phyloP scores from a whole-genome alignment of 1,284 basidiomycete genomes.

The Crucibulum parvulum region DNA sequence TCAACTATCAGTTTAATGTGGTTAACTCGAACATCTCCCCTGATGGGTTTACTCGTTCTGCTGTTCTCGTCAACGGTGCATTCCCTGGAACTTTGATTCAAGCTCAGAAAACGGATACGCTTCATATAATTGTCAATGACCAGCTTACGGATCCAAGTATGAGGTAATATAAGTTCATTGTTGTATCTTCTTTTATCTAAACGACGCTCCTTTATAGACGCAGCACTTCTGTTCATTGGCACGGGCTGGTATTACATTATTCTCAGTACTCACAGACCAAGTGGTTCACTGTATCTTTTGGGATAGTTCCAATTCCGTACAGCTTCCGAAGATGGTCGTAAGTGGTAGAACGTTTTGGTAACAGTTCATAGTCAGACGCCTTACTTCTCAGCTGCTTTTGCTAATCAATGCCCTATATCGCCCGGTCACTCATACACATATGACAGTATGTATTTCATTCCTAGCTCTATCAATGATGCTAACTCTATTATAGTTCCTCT shows the following conservation, averaged over 20 bases:
- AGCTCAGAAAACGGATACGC: conserved; percentile 17
- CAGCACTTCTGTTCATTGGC: conserved; percentile 22
- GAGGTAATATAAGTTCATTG: conserved; percentile 6
- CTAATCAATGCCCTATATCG: not conserved
- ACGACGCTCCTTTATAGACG: conserved; percentile 2
- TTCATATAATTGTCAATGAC: conserved; percentile 19
- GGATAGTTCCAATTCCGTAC: conserved; percentile 18
- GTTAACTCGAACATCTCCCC: conserved; percentile 27
- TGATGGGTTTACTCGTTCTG: conserved; percentile 30
- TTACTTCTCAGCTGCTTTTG: not conserved
- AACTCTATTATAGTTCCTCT: conserved; percentile 1
- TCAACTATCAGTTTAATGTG: conserved; percentile 23
- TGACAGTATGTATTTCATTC: not conserved
- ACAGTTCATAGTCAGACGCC: no score
- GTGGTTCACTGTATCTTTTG: not conserved
- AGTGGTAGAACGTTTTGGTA: not conserved
- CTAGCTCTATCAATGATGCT: conserved; percentile 2
- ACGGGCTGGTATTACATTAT: conserved; percentile 12
- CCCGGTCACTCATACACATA: not conserved
- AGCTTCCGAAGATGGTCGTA: conserved; percentile 16
- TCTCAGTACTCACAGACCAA: not conserved
- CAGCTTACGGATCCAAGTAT: conserved; percentile 18
- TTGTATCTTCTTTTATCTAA: no score
- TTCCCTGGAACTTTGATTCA: conserved; percentile 21
- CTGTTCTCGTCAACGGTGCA: conserved; percentile 23